These are phyloP conservation scores for Pleurotus salmoneostramineus DNA, from an alignment of 768 basidiomycete genomes.

Conservation along the genomic window DNA sequence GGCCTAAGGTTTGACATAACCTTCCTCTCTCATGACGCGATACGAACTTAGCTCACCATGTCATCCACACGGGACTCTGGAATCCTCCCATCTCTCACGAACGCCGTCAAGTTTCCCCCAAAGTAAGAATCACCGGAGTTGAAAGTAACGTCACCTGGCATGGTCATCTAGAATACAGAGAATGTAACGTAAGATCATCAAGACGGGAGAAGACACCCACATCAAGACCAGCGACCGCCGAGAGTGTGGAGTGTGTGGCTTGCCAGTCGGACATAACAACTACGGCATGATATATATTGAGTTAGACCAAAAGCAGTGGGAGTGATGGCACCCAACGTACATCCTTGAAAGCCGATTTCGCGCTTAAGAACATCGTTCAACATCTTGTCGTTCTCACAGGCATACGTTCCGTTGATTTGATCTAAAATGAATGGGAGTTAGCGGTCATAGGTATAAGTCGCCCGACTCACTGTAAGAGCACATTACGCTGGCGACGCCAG, in stretches of 20 bases:
- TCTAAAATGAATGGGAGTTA: constrained; percentile 31
- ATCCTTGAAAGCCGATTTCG: constrained; percentile 77
- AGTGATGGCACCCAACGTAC: constrained; percentile 19
- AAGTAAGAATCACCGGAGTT: constrained; percentile 51
- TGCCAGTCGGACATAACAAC: constrained; percentile 75
- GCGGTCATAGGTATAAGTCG: not conserved
- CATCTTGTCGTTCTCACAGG: constrained; percentile 70
- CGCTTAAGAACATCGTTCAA: constrained; percentile 74
- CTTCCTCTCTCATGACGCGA: too few relatives aligned
- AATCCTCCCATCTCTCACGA: constrained; percentile 71
- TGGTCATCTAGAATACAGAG: constrained; percentile 49
- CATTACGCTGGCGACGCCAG: constrained; percentile 72
- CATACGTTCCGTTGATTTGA: constrained; percentile 64
- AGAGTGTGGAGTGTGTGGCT: constrained; percentile 60
- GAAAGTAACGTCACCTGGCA: constrained; percentile 56
- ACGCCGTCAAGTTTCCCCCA: constrained; percentile 62
- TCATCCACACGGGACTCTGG: constrained; percentile 64
- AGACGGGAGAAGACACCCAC: constrained; percentile 29
- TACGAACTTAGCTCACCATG: constrained; percentile 39
- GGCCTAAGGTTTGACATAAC: constrained; percentile 25
- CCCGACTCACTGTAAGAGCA: constrained; percentile 62
- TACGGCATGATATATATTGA: constrained; percentile 12
- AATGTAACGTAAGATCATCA: not conserved
- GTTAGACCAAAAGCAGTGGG: not conserved
- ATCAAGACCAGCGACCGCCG: constrained; percentile 59